A percentile compares a stretch with the other conserved stretches of the same genome.
Conservation (phyloP, 192 early-diverging fungal species). For the Allomyces arbusculus region DNA sequence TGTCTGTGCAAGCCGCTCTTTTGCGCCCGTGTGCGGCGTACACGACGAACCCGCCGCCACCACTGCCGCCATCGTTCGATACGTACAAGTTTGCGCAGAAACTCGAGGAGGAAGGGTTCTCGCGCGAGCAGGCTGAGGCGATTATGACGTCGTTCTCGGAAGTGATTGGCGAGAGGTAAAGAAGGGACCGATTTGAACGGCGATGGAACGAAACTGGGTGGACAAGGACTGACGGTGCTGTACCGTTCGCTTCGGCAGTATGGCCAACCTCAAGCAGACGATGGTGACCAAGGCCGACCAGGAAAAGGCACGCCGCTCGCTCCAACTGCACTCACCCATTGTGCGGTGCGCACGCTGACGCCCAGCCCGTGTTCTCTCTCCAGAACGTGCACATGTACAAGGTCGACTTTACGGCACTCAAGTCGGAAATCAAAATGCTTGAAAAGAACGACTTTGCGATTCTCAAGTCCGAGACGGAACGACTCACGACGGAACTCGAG, state of each 20-base stretch:
- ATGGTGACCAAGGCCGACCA: conserved; percentile 69
- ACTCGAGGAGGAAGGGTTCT: conserved; percentile 52
- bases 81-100: conserved; percentile 54
- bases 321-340: no score
- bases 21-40: no score
- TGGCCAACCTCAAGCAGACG: conserved; percentile 31
- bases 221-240: background rate
- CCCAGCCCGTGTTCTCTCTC: no score
- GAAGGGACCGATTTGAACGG: background rate
- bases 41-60: background rate
- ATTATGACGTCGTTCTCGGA: conserved; percentile 50
- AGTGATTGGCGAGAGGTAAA: conserved; percentile 50
- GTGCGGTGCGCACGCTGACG: no score
- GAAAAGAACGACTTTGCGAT: conserved; percentile 76
- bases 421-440: conserved; percentile 66
- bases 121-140: conserved; percentile 44
- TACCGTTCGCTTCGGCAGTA: conserved; percentile 17
- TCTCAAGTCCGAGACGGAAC: conserved; percentile 60
- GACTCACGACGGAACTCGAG: conserved; percentile 58
- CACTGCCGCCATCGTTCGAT: conserved; percentile 32
- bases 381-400: conserved; percentile 64
- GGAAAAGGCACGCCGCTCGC: conserved; percentile 29
- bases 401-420: conserved; percentile 73
- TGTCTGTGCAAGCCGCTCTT: no score
- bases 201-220: no score